Base-by-base conservation (phyloP, 2,329 filamentous ascomycete genomes). In the Diplodia scrobiculata region DNA sequence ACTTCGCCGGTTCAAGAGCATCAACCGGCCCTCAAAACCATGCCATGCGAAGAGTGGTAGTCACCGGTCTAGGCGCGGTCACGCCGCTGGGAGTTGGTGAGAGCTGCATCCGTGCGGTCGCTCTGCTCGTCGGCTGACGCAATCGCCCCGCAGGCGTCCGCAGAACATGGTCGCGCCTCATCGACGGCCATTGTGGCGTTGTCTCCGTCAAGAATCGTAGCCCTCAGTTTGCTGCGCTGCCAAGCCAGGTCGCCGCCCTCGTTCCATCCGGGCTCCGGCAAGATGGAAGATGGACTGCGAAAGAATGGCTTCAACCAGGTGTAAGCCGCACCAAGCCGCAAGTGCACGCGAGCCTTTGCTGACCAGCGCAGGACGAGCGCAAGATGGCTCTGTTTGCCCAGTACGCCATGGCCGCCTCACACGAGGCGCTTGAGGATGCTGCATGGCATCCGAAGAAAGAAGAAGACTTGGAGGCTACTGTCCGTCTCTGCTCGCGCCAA, bases 371-470 rank as follows among this genome's bases (percentile, higher is more conserved):
- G 85, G 86, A 89, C 69, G 81, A 85, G 72, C 86, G 92, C 4
- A 90, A 91, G 73, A 96, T 96, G 88, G 92, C 95, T n/a, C 84
- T 82, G 27, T 98, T 98, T 75, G 86, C 92, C 3, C 93, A 98
- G 77, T 98, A 96, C 80, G 94, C 93, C 14, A 84, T 97, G 73
- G 92, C 91, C 13, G 92, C 93, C 2, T 85, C 91, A 0, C 86
- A 91, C 60, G 95, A 98, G 84, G 95, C 95, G 0, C 81, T 99
- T 62, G 79, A 86, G 32, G 92, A 98, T 81, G 89, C 94, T 0
- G 87, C 84, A 1, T 97, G 93, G 91, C 82, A 84, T 58, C 87
- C 89, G 0, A 80, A 79, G 5, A 78, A 74, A 4, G 81, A 83
- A 19, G 83, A 87, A 27, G 86, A 93, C 66, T 83, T 85, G 27